Base-by-base conservation (phyloP, 2,329 filamentous ascomycete genomes). In the Aureobasidium zeae region DNA sequence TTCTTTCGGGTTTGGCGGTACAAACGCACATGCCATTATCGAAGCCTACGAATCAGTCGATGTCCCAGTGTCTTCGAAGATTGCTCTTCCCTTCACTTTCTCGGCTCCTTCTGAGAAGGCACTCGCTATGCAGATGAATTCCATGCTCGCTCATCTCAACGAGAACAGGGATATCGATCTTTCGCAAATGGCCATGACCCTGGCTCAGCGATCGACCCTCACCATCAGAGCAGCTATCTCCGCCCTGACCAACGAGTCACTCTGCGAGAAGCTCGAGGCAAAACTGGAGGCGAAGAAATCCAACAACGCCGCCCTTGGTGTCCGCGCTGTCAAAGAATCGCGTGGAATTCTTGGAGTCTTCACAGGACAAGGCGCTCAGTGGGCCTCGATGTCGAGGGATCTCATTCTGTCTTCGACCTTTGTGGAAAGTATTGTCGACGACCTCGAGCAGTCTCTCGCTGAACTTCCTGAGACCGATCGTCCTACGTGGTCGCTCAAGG, bases 41-140 rank as follows among this genome's bases (percentile, higher is more conserved):
- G 56, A 58, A 6, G 73, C 10, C 2, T 39, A 39, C 5, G 35
- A 38, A 11, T 10, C 35, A 0, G 55, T 74, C 9, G 66, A 66
- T 1, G 58, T 61, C 0, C 49, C 78, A 0, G 56, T 77, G 0
- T 51, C 79, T 0, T 77, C 77, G 52, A 60, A 55, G 0, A 42
- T 22, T 12, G 39, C 25, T 24, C 45, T 32, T 7, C 33, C 33
- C 36, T 48, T n/a, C 31, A 35, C 9, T 44, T 25, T 26, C 34
- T 51, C 36, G 52, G 57, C 45, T 45, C 38, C 20, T 54, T 57
- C 33, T 50, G 56, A 12, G 48, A 49, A 39, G 55, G 56, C 13
- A 53, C 55, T 15, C 48, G 52, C 6, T 55, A 58, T 30, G 48
- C 51, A 36, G 33, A 13, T 36, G 1, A 54, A 56, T 29, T 51